Conservation (phyloP, 768 basidiomycete genomes). For the Hydnomerulius pinastri region DNA sequence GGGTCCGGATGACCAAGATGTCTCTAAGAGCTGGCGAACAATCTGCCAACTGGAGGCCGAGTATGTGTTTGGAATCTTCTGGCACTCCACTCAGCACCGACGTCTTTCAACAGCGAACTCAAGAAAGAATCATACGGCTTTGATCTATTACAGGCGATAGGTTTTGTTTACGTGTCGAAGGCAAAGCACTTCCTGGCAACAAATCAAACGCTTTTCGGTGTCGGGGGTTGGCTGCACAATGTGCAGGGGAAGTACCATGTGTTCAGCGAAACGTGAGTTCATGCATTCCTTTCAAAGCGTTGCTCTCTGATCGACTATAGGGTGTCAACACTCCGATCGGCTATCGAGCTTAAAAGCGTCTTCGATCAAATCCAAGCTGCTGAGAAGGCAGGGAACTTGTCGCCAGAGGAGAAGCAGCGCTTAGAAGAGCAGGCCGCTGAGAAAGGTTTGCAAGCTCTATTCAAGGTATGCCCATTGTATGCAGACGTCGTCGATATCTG, state of each 20-base stretch:
- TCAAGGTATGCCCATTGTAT: conserved; percentile 60
- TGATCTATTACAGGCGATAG: conserved; percentile 83
- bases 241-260: conserved; percentile 92
- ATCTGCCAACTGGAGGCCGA: conserved; percentile 84
- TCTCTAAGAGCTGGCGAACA: conserved; percentile 69
- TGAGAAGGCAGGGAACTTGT: conserved; percentile 79
- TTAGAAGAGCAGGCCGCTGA: conserved; percentile 93
- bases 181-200: conserved; percentile 83
- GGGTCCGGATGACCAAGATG: conserved; percentile 67
- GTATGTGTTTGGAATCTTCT: conserved; percentile 43
- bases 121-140: conserved; percentile 86
- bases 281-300: not conserved
- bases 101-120: conserved; percentile 56
- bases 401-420: conserved; percentile 75
- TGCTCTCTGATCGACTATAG: conserved; percentile 37
- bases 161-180: conserved; percentile 82
- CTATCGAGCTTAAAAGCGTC: conserved; percentile 85
- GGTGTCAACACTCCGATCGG: conserved; percentile 82
- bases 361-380: conserved; percentile 93
- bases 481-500: not conserved
- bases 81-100: conserved; percentile 4
- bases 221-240: conserved; percentile 92
- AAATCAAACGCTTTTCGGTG: conserved; percentile 67
- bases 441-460: conserved; percentile 87
- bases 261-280: conserved; percentile 84